phyloP scores from a whole-genome alignment of 495 filamentous ascomycete genomes.

The Neurospora hispaniola region DNA sequence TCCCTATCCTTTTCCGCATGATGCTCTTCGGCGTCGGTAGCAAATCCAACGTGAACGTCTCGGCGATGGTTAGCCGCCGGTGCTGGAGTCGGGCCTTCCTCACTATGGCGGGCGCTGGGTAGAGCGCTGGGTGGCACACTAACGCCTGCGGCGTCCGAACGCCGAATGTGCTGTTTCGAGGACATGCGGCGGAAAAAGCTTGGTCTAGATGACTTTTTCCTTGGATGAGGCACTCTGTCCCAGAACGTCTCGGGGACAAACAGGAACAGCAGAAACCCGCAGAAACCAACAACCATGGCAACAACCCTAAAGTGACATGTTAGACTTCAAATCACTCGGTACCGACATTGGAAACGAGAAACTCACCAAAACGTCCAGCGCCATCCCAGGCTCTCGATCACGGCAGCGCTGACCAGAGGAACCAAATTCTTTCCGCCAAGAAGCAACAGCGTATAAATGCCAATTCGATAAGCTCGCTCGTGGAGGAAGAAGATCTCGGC shows the following conservation, averaged over 20 bases:
- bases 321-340: slow-evolving; percentile 7
- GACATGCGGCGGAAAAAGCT: slow-evolving; percentile 33
- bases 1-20: not conserved
- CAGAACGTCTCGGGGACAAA: slow-evolving; percentile 96
- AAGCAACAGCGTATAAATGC: slow-evolving; percentile 87
- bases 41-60: slow-evolving; percentile 46
- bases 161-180: slow-evolving; percentile 15
- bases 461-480: slow-evolving; percentile 85
- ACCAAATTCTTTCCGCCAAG: slow-evolving; percentile 90
- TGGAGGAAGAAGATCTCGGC: slow-evolving; percentile 96
- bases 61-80: not conserved
- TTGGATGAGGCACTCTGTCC: slow-evolving; percentile 69
- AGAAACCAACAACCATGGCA: slow-evolving; percentile 71
- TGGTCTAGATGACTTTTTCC: slow-evolving; percentile 24
- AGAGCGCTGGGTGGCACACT: not conserved
- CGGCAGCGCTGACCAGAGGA: slow-evolving; percentile 75
- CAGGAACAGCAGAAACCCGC: slow-evolving; percentile 65
- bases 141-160: not conserved
- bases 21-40: slow-evolving; percentile 10
- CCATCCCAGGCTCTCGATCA: slow-evolving; percentile 72
- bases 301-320: slow-evolving; percentile 51
- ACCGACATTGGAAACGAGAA: not conserved
- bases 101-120: not conserved
- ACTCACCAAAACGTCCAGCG: slow-evolving; percentile 86
- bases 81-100: slow-evolving; percentile 5